Percentiles rank a stretch among this genome's conserved stretches.
These are phyloP conservation scores for Camellia sinensis DNA, from an alignment of 148 eudicot genomes.

Conservation along the genomic window DNA sequence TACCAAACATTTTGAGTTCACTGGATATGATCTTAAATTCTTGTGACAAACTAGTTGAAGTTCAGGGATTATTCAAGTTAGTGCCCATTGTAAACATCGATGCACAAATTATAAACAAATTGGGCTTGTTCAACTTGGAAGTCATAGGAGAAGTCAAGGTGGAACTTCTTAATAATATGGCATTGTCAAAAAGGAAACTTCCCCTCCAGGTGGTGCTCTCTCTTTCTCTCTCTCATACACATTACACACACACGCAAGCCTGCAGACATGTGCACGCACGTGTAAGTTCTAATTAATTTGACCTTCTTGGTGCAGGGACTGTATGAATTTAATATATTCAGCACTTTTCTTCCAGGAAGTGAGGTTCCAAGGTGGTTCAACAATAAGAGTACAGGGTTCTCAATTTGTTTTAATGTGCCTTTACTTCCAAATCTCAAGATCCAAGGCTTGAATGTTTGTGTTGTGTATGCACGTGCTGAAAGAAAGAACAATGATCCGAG, in stretches of 20 bases:
- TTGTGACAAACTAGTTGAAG: neutral
- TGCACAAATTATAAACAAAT: slow-evolving; percentile 4
- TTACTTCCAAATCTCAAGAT: neutral
- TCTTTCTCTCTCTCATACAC: neutral
- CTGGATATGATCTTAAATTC: too few species aligned
- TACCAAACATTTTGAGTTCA: too few species aligned
- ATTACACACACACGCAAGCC: too few species aligned
- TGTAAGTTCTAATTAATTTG: too few species aligned
- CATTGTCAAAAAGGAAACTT: too few species aligned
- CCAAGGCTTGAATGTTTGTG: neutral
- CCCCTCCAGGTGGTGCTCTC: too few species aligned
- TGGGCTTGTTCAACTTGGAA: neutral
- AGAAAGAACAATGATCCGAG: neutral
- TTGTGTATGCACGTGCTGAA: neutral
- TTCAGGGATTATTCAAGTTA: neutral
- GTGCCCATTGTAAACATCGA: neutral
- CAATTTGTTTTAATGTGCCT: neutral
- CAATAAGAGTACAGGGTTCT: neutral
- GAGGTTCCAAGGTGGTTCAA: slow-evolving; percentile 1
- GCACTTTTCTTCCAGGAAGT: neutral
- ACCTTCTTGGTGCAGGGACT: neutral
- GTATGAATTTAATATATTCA: neutral
- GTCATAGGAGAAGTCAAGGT: too few species aligned
- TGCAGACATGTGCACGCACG: neutral
- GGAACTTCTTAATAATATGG: too few species aligned